Evolutionary conservation across 1,284 basidiomycete species (phyloP).

Genomic region (Ceratobasidium sp.): DNA sequence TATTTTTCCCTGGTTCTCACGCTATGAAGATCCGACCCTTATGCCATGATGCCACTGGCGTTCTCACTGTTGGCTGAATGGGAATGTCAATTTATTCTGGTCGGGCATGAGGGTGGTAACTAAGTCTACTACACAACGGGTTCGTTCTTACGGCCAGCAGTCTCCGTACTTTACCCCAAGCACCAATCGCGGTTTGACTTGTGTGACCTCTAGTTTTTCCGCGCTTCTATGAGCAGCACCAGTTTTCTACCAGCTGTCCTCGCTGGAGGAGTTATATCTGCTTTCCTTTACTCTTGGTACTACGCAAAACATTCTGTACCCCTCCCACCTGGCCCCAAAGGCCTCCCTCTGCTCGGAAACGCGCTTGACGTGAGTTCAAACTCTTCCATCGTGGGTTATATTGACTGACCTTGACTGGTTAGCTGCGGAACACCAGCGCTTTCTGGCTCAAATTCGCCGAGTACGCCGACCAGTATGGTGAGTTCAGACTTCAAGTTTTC

Average conservation of each 20-base stretch:
- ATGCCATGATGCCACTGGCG: neutral
- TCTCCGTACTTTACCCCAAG: neutral
- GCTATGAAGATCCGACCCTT: neutral
- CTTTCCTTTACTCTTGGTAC: constrained; percentile 1
- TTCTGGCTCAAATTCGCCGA: constrained; percentile 8
- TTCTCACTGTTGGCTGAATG: neutral
- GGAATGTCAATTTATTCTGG: neutral
- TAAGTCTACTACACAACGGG: neutral
- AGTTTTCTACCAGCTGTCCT: neutral
- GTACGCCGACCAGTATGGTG: constrained; percentile 14
- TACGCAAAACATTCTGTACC: neutral
- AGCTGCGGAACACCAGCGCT: constrained; percentile 4
- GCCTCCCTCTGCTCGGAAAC: constrained; percentile 9
- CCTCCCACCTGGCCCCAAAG: constrained; percentile 36
- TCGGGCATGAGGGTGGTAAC: neutral
- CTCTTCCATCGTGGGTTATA: too few relatives aligned
- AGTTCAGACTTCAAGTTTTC: neutral
- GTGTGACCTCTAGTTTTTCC: neutral
- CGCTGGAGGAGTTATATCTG: neutral
- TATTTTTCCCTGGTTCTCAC: neutral
- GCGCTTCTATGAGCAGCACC: neutral
- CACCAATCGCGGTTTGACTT: neutral
- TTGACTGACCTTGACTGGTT: neutral
- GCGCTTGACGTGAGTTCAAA: constrained; percentile 18
- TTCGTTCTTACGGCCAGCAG: neutral